Evolutionary conservation across 495 filamentous ascomycete genomes (phyloP).

Genomic region (Filosporella fistucella): DNA sequence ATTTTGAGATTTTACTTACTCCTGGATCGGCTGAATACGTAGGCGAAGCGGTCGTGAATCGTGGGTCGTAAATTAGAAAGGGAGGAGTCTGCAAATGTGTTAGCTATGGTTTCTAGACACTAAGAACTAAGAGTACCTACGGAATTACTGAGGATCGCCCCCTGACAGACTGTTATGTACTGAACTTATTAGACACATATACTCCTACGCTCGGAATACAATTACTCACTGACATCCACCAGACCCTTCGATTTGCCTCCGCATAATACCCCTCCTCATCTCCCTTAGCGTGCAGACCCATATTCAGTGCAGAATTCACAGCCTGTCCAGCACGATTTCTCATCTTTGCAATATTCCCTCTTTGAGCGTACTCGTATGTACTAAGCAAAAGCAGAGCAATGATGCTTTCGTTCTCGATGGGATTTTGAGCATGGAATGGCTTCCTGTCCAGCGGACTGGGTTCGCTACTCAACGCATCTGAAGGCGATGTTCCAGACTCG

Average conservation of each 20-base stretch:
- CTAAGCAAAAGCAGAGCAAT: slow-evolving; percentile 52
- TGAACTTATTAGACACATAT: slow-evolving; percentile 16
- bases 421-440: slow-evolving; percentile 45
- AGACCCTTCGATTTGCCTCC: slow-evolving; percentile 51
- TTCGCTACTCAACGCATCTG: slow-evolving; percentile 43
- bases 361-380: slow-evolving; percentile 56
- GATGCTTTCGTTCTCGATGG: slow-evolving; percentile 49
- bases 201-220: neutral
- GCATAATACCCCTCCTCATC: slow-evolving; percentile 42
- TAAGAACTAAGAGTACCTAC: slow-evolving; percentile 29
- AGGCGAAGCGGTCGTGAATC: slow-evolving; percentile 52
- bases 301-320: slow-evolving; percentile 46
- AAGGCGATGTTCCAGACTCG: slow-evolving; percentile 47
- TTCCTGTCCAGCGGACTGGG: slow-evolving; percentile 38
- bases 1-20: slow-evolving; percentile 30
- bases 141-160: slow-evolving; percentile 55
- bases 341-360: slow-evolving; percentile 60
- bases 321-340: slow-evolving; percentile 53
- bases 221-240: slow-evolving; percentile 57
- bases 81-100: slow-evolving; percentile 38
- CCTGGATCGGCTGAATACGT: slow-evolving; percentile 46
- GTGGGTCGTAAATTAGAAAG: slow-evolving; percentile 50
- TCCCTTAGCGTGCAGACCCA: slow-evolving; percentile 43
- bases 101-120: slow-evolving; percentile 13
- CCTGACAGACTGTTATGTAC: slow-evolving; percentile 57